Evolutionary conservation across 306 rosid species (phyloP), one percentile per base, ranked within the genome.

Genomic region (Glycine soja): DNA sequence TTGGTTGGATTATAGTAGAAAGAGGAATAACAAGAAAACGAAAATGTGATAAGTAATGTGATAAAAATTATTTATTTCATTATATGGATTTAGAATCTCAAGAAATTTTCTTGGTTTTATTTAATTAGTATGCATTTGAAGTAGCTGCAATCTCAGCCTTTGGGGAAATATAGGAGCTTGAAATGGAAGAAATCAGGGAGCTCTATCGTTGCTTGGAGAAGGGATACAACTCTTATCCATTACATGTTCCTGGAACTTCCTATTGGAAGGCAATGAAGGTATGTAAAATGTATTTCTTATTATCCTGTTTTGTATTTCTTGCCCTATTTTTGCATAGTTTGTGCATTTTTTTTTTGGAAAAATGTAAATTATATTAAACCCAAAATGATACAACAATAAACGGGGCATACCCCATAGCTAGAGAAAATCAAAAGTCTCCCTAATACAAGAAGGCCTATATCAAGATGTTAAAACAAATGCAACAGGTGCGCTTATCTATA

Each of bases 221-320:
- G 61, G 98, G 98, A 66, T 94, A 94, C 70, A 94, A 94, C 78
- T 94, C 94, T 42, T 90, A 91, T 91, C 94, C 97, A 46, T 78
- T 90, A 14, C 80, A 91, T 84, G 83, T 94, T 38, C 97, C 97
- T 2, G 93, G 97, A 80, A 92, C 94, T 53, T 89, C 84, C 34
- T 94, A 87, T 50, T 89, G 83, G 78, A 88, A 87, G 70, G 90
- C 98, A 78, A 88, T 92, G 86, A 92, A 91, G 97, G 97, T 92
- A 81, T 6, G 10, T 24, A 10, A 30, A 42, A 3, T 14, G 48
- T 3, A 19, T 19, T 62, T 24, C 30, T 24, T 24, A 24, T 24
- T 24, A 24, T 24, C 30, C 1, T 24, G 30, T 24, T 24, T 24
- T 24, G 30, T 24, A 24, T 19, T 34, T 10, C 11, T 19, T 43